Percentiles rank a stretch among this genome's conserved stretches.
phyloP scores from a whole-genome alignment of 2,329 filamentous ascomycete species.

The Trichoderma sp. region DNA sequence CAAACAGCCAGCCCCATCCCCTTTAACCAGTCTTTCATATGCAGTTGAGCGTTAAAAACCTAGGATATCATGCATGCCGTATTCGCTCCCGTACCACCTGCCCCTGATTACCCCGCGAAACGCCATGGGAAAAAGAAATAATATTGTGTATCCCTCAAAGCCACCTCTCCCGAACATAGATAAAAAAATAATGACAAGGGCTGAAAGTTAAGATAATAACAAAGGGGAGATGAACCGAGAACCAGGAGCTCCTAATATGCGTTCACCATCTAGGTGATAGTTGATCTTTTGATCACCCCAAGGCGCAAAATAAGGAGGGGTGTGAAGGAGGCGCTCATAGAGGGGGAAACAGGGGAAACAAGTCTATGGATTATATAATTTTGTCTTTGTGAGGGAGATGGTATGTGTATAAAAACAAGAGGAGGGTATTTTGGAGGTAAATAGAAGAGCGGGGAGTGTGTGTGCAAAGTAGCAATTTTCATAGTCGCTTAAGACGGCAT shows the following conservation, averaged over 20 bases:
- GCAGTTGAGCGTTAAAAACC: slow-evolving; percentile 10
- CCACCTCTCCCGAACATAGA: neutral
- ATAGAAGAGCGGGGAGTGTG: neutral
- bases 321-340: neutral
- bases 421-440: neutral
- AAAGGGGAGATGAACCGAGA: neutral
- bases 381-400: neutral
- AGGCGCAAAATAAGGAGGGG: neutral
- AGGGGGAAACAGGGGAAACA: neutral
- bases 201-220: neutral
- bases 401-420: neutral
- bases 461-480: neutral
- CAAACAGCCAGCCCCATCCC: slow-evolving; percentile 13
- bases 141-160: neutral
- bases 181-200: neutral
- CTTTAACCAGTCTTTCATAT: slow-evolving; percentile 18
- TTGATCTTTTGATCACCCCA: neutral
- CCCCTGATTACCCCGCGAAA: slow-evolving; percentile 16
- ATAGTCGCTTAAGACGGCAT: neutral
- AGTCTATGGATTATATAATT: slow-evolving; percentile 13
- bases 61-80: slow-evolving; percentile 22
- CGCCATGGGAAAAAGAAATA: neutral
- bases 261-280: neutral
- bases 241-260: neutral
- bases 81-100: neutral